Evolutionary conservation across 176 grass and related monocot genomes (phyloP).

Genomic region (Elaeis guineensis): DNA sequence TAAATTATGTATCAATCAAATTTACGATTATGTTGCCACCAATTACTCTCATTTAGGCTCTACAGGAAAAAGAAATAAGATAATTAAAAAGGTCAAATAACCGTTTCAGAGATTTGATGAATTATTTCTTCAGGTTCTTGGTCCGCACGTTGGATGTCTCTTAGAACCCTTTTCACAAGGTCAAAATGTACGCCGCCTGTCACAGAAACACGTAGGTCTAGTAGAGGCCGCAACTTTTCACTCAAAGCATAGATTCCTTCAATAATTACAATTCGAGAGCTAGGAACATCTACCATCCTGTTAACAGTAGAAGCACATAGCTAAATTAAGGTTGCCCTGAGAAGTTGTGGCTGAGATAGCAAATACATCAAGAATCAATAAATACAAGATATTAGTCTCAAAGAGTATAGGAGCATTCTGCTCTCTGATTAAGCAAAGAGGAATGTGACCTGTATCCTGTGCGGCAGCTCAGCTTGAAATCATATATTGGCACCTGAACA

Average conservation of each 20-base stretch:
- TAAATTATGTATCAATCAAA: no score
- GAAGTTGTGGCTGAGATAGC: not conserved
- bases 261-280: constrained; percentile 79
- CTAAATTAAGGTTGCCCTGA: not conserved
- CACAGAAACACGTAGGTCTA: constrained; percentile 92
- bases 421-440: not conserved
- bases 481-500: constrained; percentile 96
- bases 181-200: constrained; percentile 99
- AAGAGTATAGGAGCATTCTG: not conserved
- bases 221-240: constrained; percentile 61
- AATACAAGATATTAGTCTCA: not conserved
- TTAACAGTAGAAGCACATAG: constrained; percentile 23
- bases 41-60: no score
- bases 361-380: no score
- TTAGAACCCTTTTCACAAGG: constrained; percentile 92
- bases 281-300: constrained; percentile 82
- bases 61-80: no score
- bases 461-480: constrained; percentile 90
- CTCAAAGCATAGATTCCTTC: constrained; percentile 97
- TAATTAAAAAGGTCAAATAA: constrained; percentile 17
- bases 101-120: constrained; percentile 97
- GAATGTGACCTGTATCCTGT: constrained; percentile 60
- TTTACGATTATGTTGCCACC: no score
- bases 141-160: constrained; percentile 93
- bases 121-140: constrained; percentile 99